Evolutionary conservation across 768 basidiomycete genomes (phyloP), one percentile per base, ranked within the genome.

Genomic region (Kwoniella heveanensis): DNA sequence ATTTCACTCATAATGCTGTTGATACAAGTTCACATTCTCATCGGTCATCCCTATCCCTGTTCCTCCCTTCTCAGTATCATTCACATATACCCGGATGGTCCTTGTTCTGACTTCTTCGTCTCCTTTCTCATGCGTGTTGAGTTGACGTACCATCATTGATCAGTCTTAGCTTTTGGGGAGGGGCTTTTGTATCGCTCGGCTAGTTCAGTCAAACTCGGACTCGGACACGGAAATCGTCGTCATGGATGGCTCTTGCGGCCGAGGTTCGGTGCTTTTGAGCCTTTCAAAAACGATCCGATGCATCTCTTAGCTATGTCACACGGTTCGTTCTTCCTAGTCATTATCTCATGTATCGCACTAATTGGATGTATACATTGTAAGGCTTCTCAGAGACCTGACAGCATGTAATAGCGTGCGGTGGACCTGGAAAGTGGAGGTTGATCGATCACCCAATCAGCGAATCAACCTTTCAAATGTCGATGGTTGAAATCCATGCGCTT

Each of bases 361-460:
- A n/a, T n/a, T n/a, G n/a, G n/a, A n/a, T n/a, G n/a, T n/a, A n/a
- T n/a, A n/a, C n/a, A n/a, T n/a, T n/a, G n/a, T n/a, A n/a, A n/a
- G n/a, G n/a, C n/a, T n/a, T n/a, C n/a, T n/a, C n/a, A n/a, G n/a
- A n/a, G n/a, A n/a, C n/a, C n/a, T n/a, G n/a, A n/a, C n/a, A n/a
- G n/a, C n/a, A n/a, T n/a, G n/a, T n/a, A n/a, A n/a, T n/a, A n/a
- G n/a, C n/a, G n/a, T n/a, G n/a, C n/a, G 54, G 37, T 57, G 56
- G 56, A 57, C 56, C 44, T 27, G 59, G 51, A 53, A 60, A 53
- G 59, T 60, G 59, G 59, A 60, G 59, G 59, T 46, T 29, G n/a
- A 3, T 19, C 15, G 39, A 44, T 9, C 39, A 17, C 39, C 39
- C 39, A 44, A 44, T 44, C 39, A 44, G 39, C 39, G 39, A 44